Conservation (phyloP, 2,329 filamentous ascomycete genomes). For the Myriangium duriaei region DNA sequence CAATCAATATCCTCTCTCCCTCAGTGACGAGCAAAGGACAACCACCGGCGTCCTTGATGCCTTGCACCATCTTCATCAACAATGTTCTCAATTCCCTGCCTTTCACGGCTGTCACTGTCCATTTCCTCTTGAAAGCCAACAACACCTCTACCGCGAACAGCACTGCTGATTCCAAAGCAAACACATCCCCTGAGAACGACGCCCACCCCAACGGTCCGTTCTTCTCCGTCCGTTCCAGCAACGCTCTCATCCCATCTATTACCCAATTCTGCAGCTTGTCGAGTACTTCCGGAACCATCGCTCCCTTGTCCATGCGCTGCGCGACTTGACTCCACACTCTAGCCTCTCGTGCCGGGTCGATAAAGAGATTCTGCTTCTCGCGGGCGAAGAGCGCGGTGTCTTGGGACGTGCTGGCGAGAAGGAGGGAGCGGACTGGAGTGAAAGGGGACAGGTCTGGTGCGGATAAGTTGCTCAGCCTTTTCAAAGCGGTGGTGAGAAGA, state of each 20-base stretch:
- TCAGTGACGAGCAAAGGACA: slow-evolving; percentile 28
- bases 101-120: slow-evolving; percentile 13
- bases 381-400: slow-evolving; percentile 67
- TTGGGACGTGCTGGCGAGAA: slow-evolving; percentile 25
- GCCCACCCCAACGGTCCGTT: slow-evolving; percentile 61
- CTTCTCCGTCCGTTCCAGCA: slow-evolving; percentile 27
- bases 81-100: slow-evolving; percentile 17
- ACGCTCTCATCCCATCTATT: slow-evolving; percentile 33
- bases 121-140: slow-evolving; percentile 16
- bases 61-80: slow-evolving; percentile 19
- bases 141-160: slow-evolving; percentile 31
- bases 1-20: slow-evolving; percentile 21
- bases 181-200: slow-evolving; percentile 55
- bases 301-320: slow-evolving; percentile 16
- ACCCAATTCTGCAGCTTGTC: slow-evolving; percentile 34
- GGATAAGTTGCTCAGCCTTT: slow-evolving; percentile 8
- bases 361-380: slow-evolving; percentile 90
- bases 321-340: slow-evolving; percentile 52
- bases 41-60: slow-evolving; percentile 15
- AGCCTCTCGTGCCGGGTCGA: slow-evolving; percentile 68
- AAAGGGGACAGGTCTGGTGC: slow-evolving; percentile 1
- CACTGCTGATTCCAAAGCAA: slow-evolving; percentile 43
- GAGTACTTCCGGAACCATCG: slow-evolving; percentile 18
- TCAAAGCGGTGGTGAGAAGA: slow-evolving; percentile 2
- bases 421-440: slow-evolving; percentile 16